phyloP scores from a whole-genome alignment of 1,284 basidiomycete genomes.

The Uromyces viciae-fabae region DNA sequence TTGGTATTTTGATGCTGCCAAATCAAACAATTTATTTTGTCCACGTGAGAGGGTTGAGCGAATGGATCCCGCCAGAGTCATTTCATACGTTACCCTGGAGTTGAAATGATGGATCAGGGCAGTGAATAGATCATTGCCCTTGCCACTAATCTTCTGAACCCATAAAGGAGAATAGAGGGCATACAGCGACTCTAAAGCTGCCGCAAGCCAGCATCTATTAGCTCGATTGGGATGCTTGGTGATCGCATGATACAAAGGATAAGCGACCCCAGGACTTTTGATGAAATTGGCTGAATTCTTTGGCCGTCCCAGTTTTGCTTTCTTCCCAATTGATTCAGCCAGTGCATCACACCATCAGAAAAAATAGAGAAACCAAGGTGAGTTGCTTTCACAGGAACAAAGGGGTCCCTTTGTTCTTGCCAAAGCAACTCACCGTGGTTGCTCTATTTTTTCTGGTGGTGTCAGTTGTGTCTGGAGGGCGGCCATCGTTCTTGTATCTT shows the following conservation, averaged over 20 bases:
- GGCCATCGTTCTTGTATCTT: too few species aligned
- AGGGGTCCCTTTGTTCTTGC: too few species aligned
- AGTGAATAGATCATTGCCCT: neutral
- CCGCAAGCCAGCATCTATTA: neutral
- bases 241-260: neutral
- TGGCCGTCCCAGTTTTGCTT: too few species aligned
- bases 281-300: too few species aligned
- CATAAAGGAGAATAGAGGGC: neutral
- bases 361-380: too few species aligned
- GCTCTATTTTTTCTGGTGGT: too few species aligned
- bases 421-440: too few species aligned
- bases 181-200: neutral
- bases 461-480: too few species aligned
- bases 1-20: neutral
- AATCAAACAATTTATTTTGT: neutral
- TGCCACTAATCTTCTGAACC: neutral
- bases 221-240: neutral
- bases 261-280: too few species aligned
- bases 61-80: neutral
- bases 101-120: neutral
- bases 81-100: neutral
- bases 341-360: too few species aligned
- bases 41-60: neutral
- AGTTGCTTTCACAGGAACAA: too few species aligned
- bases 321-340: too few species aligned